Base-by-base conservation (phyloP, 257 asterid species). In the Plectranthus barbatus region DNA sequence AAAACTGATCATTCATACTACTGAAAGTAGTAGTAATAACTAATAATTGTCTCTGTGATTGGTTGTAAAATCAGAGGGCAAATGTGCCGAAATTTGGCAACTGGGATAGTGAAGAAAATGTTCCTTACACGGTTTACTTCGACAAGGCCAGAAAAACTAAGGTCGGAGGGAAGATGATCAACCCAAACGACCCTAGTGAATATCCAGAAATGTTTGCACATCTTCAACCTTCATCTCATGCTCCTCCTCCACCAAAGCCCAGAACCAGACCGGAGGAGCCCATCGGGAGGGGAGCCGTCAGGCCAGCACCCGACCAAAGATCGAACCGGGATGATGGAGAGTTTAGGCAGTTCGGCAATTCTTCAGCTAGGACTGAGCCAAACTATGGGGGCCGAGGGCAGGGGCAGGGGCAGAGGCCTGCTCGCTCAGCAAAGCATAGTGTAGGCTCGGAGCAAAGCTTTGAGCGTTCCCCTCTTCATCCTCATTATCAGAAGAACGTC, bases 101-200 rank as follows among this genome's bases (percentile, higher is more conserved):
- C 62, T 88, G 95, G 96, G 90, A 82, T 21, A 69, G 53, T 7
- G 82, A 81, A 18, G 77, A 74, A 5, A 54, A 66, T 52, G 88
- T 87, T 11, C 96, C 96, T 20, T 86, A 84, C 85, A 84, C 95
- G 0, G 72, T 82, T n/a, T 82, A 66, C 81, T 89, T 89, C 36
- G 90, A 86, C 2, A 80, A 89, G 74, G 96, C 96, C 8, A 79
- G 95, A 60, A 76, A 84, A 74, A 78, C 57, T 13, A 71, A 63
- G 50, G 87, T 85, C 5, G 96, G 88, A 23, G 95, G 93, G 4
- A 85, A 80, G 72, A 76, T 82, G 71, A 79, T 83, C 19, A 90
- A 90, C 56, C 97, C 95, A 3, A 90, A 87, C 33, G 95, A 90
- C 52, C 97, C 97, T 4, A 60, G 66, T 66, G 84, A 86, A 57